Base-by-base conservation (phyloP, 176 grass and related monocot genomes). In the Musa beccarii region DNA sequence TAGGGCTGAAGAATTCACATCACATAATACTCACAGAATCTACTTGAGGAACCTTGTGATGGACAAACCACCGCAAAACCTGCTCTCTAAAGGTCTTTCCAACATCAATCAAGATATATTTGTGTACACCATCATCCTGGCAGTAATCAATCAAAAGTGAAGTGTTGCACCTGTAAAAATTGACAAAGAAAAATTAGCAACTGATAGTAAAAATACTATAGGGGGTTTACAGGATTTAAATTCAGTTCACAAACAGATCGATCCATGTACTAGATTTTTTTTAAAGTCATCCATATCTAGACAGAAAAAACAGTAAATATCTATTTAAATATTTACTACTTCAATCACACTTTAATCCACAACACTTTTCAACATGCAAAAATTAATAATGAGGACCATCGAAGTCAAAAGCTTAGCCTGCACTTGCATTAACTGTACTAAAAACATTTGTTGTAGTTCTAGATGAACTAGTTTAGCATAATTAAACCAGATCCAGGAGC, bases 141-240 rank as follows among this genome's bases (percentile, higher is more conserved):
- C 80, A 83, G 78, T 92, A 96, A 57, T 96, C 92, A 88, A 96
- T 96, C 85, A 96, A 81, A 80, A 96, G 83, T 65, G 87, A 96
- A 73, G 92, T 96, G 80, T 92, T 92, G 71, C 92, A 92, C 79
- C 92, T 96, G 84, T 65, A 86, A 19, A 59, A 59, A 14, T 59
- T 59, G 19, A 11, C 56, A n/a, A 14, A 59, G 55, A 59, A 69
- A n/a, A 43, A 43, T 70, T 9, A 70, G 56, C 19, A 59, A 59
- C 16, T 11, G 8, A 59, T 59, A n/a, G 56, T 19, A 19, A 59
- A 17, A 17, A 59, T n/a, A 59, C 56, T n/a, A 43, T 43, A 5
- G 34, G 4, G 34, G 4, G 34, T 6, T 6, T 43, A 59, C 4
- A 17, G 14, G 56, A 59, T 59, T 59, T 1, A n/a, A 3, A 59